Conservation (phyloP, 1,284 basidiomycete species). For the Austroboletus novae-zelandiae region DNA sequence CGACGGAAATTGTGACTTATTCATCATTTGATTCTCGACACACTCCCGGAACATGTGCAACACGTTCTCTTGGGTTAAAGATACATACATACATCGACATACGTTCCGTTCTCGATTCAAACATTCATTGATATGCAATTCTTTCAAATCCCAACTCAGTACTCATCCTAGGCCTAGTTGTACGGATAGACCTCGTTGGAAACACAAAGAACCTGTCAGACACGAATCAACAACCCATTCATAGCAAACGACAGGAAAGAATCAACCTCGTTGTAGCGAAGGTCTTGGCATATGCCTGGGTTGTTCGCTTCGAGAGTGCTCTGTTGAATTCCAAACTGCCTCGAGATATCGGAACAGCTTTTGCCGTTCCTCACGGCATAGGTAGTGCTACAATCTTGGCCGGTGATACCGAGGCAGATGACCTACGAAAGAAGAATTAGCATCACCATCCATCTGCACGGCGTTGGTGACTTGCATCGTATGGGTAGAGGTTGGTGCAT, state of each 20-base stretch:
- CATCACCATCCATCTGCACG: too few species aligned
- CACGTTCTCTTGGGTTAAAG: too few species aligned
- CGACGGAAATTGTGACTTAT: too few species aligned
- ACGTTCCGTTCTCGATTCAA: too few species aligned
- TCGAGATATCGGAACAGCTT: background rate
- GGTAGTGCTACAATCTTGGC: background rate
- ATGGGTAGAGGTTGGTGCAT: slow-evolving; percentile 38
- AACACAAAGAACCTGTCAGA: background rate
- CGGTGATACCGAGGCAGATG: slow-evolving; percentile 38
- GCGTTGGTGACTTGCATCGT: slow-evolving; percentile 20
- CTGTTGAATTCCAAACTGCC: background rate
- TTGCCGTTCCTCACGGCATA: background rate
- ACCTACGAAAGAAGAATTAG: slow-evolving; percentile 7
- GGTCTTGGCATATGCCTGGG: background rate
- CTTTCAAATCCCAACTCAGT: too few species aligned
- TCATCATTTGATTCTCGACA: too few species aligned
- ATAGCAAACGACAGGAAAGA: background rate
- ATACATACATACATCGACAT: too few species aligned
- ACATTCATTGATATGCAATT: too few species aligned
- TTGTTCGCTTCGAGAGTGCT: background rate
- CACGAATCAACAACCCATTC: background rate
- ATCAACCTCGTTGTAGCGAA: background rate
- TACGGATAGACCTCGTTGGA: background rate
- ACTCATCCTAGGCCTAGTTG: too few species aligned
- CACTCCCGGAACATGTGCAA: too few species aligned